phyloP scores from a whole-genome alignment of 2,329 filamentous ascomycete species.

The Chrysoporthe puriensis region DNA sequence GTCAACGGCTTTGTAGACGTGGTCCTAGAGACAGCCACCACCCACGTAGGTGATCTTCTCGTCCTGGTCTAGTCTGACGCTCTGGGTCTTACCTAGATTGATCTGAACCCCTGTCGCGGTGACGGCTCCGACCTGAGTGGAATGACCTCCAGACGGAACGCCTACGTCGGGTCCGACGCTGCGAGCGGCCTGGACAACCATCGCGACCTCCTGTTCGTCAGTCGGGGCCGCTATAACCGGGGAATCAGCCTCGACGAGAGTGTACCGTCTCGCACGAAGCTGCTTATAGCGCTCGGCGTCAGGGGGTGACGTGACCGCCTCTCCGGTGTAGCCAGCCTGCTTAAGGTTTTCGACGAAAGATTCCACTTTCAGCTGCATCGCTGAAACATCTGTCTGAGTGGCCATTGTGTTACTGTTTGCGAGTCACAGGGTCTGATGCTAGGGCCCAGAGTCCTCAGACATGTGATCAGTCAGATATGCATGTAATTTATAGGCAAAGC shows the following conservation, averaged over 20 bases:
- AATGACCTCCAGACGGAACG: constrained; percentile 9
- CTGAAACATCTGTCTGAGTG: neutral
- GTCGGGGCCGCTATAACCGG: neutral
- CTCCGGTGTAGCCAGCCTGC: constrained; percentile 6
- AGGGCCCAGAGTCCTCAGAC: too few relatives aligned
- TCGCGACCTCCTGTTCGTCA: neutral
- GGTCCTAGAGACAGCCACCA: constrained; percentile 19
- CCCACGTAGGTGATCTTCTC: neutral
- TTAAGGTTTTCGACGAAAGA: neutral
- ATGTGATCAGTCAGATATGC: too few relatives aligned
- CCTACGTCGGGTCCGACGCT: neutral
- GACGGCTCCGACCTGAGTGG: constrained; percentile 3
- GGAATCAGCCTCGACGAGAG: neutral
- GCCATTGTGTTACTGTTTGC: neutral
- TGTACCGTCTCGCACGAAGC: constrained; percentile 8
- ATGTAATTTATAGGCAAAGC: too few relatives aligned
- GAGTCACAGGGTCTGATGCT: neutral
- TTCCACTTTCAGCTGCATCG: neutral
- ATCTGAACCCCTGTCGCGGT: constrained; percentile 11
- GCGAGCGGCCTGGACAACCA: neutral
- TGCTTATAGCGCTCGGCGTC: neutral
- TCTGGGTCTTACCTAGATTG: constrained; percentile 4
- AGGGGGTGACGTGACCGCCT: neutral
- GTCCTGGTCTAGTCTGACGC: neutral
- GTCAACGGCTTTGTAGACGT: constrained; percentile 29